Conservation (phyloP, 768 basidiomycete species). For the Kwoniella europaea region DNA sequence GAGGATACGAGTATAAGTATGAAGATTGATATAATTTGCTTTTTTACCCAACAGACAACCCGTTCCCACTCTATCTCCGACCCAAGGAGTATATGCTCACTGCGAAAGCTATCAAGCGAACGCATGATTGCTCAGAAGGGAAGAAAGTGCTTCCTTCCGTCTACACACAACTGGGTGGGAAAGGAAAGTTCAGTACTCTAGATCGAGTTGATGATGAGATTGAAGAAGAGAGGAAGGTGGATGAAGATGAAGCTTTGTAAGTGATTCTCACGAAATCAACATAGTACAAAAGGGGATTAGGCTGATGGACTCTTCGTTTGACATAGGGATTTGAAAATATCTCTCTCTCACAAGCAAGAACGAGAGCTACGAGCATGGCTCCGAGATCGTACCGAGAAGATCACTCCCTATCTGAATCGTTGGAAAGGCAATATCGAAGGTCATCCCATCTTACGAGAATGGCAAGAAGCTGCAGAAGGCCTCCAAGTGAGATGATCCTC, state of each 20-base stretch:
- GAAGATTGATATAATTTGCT: neutral
- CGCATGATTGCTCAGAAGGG: neutral
- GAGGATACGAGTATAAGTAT: neutral
- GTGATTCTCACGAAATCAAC: neutral
- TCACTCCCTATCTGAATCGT: too few species aligned
- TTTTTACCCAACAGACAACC: neutral
- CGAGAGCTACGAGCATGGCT: neutral
- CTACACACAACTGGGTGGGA: neutral
- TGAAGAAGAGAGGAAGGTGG: constrained; percentile 14
- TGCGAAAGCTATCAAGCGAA: constrained; percentile 6
- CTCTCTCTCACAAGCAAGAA: neutral
- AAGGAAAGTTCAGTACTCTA: constrained; percentile 7
- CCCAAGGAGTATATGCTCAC: constrained; percentile 12
- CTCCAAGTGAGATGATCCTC: too few species aligned
- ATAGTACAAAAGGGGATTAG: too few species aligned
- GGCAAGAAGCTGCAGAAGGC: neutral
- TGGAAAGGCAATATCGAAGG: neutral
- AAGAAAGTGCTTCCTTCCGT: neutral
- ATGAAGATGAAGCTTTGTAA: neutral
- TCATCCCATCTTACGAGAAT: neutral
- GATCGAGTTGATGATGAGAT: constrained; percentile 1
- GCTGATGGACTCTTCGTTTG: neutral
- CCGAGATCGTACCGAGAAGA: too few species aligned
- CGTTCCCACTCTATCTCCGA: neutral
- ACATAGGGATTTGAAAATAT: neutral